Conservation (phyloP, 768 basidiomycete species). For the Lyophyllum semitale region DNA sequence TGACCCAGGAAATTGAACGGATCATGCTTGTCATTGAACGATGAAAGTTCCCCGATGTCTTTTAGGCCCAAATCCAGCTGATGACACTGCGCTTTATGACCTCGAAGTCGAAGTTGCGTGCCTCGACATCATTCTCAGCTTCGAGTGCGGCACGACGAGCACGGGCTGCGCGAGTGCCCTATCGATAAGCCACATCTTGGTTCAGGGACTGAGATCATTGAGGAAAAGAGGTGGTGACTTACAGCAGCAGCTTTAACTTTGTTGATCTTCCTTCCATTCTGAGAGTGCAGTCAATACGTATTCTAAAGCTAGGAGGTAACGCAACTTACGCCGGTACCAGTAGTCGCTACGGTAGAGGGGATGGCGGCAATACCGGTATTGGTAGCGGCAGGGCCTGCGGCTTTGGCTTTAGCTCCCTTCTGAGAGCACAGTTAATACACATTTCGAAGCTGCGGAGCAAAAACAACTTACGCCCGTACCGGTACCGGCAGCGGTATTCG, state of each 20-base stretch:
- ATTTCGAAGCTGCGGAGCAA: neutral
- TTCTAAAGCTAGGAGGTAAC: neutral
- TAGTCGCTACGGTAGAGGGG: neutral
- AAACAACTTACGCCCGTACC: slow-evolving; percentile 11
- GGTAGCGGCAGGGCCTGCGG: slow-evolving; percentile 1
- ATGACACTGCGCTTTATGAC: slow-evolving; percentile 25
- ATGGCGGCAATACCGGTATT: slow-evolving; percentile 7
- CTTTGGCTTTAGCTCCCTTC: slow-evolving; percentile 5
- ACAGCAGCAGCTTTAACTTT: slow-evolving; percentile 21
- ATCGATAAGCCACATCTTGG: neutral
- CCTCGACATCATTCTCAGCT: slow-evolving; percentile 1
- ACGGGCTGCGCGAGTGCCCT: slow-evolving; percentile 44
- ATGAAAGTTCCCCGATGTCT: slow-evolving; percentile 1
- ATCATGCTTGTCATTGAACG: neutral
- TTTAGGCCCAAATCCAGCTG: slow-evolving; percentile 33
- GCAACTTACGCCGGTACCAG: slow-evolving; percentile 12
- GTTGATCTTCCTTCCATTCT: slow-evolving; percentile 6
- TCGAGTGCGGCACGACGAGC: slow-evolving; percentile 32
- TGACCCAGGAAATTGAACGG: slow-evolving; percentile 7
- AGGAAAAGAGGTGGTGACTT: slow-evolving; percentile 2
- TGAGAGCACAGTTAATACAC: neutral
- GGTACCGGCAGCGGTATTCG: slow-evolving; percentile 1
- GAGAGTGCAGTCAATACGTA: neutral
- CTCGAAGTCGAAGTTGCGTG: slow-evolving; percentile 4
- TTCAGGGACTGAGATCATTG: slow-evolving; percentile 1